A percentile compares a stretch with the other conserved stretches of the same genome.
Conservation (phyloP, 495 filamentous ascomycete species). For the Aspergillus nanangensis region DNA sequence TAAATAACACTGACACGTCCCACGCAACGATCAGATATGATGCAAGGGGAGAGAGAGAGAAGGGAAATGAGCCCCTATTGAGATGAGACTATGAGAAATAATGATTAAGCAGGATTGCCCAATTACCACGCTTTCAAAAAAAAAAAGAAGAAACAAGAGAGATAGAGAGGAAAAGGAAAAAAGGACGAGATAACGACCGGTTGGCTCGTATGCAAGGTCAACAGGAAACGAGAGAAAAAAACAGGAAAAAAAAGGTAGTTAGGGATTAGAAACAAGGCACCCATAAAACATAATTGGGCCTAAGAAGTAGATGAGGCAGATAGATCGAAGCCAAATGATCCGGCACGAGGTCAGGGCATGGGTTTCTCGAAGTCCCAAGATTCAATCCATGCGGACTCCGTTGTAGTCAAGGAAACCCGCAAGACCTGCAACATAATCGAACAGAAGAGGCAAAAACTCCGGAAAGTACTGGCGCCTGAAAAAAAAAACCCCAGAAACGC, state of each 20-base stretch:
- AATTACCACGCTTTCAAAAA: slow-evolving; percentile 4
- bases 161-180: slow-evolving; percentile 3
- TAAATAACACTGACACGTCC: too few species aligned
- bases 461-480: neutral
- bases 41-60: too few species aligned
- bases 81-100: slow-evolving; percentile 4
- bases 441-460: neutral
- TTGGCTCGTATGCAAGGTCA: neutral
- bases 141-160: neutral
- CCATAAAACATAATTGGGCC: neutral
- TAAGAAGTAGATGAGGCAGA: slow-evolving; percentile 1
- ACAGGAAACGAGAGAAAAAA: slow-evolving; percentile 18
- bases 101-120: neutral
- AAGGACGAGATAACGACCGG: slow-evolving; percentile 24
- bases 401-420: too few species aligned
- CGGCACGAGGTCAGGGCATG: neutral
- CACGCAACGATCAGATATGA: too few species aligned
- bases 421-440: neutral
- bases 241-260: neutral
- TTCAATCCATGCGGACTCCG: neutral
- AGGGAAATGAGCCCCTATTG: too few species aligned
- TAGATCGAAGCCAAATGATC: neutral
- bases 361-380: neutral
- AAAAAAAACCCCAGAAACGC: neutral
- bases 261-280: too few species aligned